Evolutionary conservation across 2,329 filamentous ascomycete genomes (phyloP).

Genomic region (Pseudogymnoascus sp.): DNA sequence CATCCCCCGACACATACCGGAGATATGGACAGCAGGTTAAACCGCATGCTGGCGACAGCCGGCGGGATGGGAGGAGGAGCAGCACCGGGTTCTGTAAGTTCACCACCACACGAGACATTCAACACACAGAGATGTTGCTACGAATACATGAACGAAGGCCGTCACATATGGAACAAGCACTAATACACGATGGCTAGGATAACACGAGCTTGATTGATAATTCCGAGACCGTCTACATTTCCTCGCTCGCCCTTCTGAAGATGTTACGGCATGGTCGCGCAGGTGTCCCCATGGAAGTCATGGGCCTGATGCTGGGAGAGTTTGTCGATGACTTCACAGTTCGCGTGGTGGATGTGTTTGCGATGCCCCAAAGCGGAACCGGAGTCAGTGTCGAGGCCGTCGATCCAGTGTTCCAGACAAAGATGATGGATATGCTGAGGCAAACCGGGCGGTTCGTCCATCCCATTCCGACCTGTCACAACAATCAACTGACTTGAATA

Average conservation of each 20-base stretch:
- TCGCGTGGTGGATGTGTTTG: constrained; percentile 95
- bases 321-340: constrained; percentile 99
- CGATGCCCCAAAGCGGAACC: constrained; percentile 97
- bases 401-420: constrained; percentile 97
- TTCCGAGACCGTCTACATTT: constrained; percentile 98
- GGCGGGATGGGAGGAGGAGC: constrained; percentile 55
- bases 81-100: constrained; percentile 51
- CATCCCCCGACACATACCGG: not conserved
- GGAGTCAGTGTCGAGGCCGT: constrained; percentile 98
- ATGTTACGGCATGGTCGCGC: constrained; percentile 97
- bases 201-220: constrained; percentile 92
- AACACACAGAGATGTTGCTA: not conserved
- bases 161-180: not conserved
- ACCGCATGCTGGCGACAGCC: constrained; percentile 73
- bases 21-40: constrained; percentile 73
- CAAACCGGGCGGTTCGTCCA: constrained; percentile 79
- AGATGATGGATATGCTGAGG: constrained; percentile 99
- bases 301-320: constrained; percentile 97
- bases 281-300: constrained; percentile 99
- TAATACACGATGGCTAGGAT: constrained; percentile 47
- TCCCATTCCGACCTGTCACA: not conserved
- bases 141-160: not conserved
- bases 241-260: constrained; percentile 90
- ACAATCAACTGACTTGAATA: constrained; percentile 11
- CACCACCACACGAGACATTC: not conserved